Conservation (phyloP, 495 filamentous ascomycete genomes). For the Tuber aestivum region DNA sequence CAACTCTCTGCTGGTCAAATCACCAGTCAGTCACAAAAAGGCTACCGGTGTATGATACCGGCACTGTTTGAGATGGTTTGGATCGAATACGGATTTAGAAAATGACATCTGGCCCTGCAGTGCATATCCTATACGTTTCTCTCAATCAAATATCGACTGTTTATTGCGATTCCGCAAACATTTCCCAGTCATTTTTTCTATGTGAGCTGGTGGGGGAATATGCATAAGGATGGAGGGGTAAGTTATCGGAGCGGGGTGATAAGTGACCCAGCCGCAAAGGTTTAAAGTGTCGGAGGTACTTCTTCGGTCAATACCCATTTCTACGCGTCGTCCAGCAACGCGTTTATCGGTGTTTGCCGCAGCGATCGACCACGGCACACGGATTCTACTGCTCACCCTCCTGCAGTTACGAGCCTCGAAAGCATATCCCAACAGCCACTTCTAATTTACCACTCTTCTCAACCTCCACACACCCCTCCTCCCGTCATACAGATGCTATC, state of each 20-base stretch:
- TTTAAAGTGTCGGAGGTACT: not conserved
- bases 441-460: not conserved
- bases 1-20: not conserved
- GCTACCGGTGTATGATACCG: not conserved
- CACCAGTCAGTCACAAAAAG: not conserved
- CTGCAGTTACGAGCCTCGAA: not conserved
- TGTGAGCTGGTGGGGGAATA: not conserved
- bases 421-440: not conserved
- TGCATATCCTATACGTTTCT: not conserved
- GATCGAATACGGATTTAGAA: not conserved
- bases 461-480: not conserved
- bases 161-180: not conserved
- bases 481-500: not conserved
- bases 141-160: not conserved
- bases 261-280: not conserved
- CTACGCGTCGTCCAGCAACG: constrained; percentile 21
- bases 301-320: not conserved
- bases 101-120: not conserved
- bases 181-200: not conserved
- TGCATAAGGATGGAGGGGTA: not conserved
- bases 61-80: not conserved
- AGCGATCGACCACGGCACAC: constrained; percentile 19
- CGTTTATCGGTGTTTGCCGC: constrained; percentile 22
- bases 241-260: not conserved
- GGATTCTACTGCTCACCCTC: constrained; percentile 4